Evolutionary conservation across 2,329 filamentous ascomycete species (phyloP), one percentile per base, ranked within the genome.

Genomic region (Chrysosphaeria jannelii): DNA sequence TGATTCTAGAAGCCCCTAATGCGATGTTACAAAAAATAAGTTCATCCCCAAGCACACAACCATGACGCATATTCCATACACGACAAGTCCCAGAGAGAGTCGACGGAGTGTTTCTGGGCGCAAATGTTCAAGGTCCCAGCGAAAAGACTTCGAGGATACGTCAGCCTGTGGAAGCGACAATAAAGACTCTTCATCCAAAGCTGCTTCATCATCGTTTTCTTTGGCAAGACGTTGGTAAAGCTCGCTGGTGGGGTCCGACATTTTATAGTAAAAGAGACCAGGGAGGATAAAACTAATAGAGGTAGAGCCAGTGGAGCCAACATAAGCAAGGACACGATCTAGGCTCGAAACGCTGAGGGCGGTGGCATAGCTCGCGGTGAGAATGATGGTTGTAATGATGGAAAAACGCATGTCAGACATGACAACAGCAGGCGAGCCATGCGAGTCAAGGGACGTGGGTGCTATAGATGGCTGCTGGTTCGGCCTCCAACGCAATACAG

Each of bases 211-310:
- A 35, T 93, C 85, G 33, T 91, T 76, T 36, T 85, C 78, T 41
- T 93, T 93, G 30, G 76, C 51, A 7, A 93, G 50, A 9, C 70
- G 62, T 40, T 90, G 81, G 35, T 91, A 78, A 30, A 81, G 64
- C 14, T 67, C 57, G 21, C 74, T 81, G 26, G 90, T 70, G 0
- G 85, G 85, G 13, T 75, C 65, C 8, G 76, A 88, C 29, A 97
- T 93, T 45, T 93, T 93, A 48, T 93, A 97, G 45, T 93, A 97
- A 43, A 97, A 97, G 4, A 97, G 47, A 0, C 85, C 85, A 0
- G 85, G 85, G 1, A 97, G 55, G 32, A 97, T 93, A 41, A 97
- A 97, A 30, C 75, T 89, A 36, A 97, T 97, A 29, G 75, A 76
- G 0, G 85, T 97, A 24, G 70, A 81, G 25, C 85, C 85, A 0